Evolutionary conservation across 345 rosid genomes (phyloP), one percentile per base, ranked within the genome.

Genomic region (Eucalyptus regnans): DNA sequence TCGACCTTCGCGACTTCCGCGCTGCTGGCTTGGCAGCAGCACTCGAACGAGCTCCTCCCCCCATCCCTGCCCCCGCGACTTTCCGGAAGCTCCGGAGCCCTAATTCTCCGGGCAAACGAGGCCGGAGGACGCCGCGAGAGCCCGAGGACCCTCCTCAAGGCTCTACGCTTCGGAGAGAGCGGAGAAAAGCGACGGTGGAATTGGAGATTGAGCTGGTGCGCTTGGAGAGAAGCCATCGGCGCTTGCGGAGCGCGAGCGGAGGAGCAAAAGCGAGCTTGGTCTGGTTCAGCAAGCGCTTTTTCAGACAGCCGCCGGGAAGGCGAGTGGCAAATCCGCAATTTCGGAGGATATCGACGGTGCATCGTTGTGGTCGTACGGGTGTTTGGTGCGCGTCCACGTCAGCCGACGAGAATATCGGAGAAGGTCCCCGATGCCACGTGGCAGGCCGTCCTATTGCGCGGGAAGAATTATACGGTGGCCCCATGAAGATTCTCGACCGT

Each of bases 1-100:
- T 91, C 50, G 87, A 87, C 88, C 50, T 89, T 87, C 89, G 90
- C 93, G 88, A 90, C 86, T 90, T 91, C 92, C 16, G 92, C 87
- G 76, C 89, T 90, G 76, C 89, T 90, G 25, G 92, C 88, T 91
- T 92, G 87, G n/a, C 92, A 89, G 41, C 91, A 89, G 91, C 94
- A 92, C 90, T 71, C 64, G 81, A 90, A 48, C 18, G 94, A 92
- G 41, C 31, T 50, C 86, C 87, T 48, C 50, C 10, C 83, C 83
- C 90, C 89, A 33, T 85, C 54, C 86, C 91, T 88, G 88, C 51
- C 27, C 64, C 90, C 60, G 86, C 60, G 81, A 51, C 52, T 90
- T 86, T 54, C 91, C 29, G 88, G 89, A 79, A 86, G 17, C 56
- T 44, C 31, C 54, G 86, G 90, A 84, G 86, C 88, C 88, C 91